Base-by-base conservation (phyloP, 495 filamentous ascomycete genomes). In the Xylaria curta region DNA sequence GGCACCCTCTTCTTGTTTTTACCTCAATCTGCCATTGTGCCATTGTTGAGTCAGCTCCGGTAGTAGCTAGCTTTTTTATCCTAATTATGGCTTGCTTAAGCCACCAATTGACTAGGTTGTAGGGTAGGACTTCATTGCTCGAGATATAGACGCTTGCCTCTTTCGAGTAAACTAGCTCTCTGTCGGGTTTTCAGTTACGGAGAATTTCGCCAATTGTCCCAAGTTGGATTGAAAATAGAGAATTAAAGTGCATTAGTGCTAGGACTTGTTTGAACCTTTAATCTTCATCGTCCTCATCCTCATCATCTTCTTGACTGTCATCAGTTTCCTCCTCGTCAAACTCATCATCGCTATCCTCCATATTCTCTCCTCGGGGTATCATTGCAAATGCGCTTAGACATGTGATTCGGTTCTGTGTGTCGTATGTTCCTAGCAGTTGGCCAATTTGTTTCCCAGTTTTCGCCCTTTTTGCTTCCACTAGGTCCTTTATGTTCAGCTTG, bases 311-410 rank as follows among this genome's bases (percentile, higher is more conserved):
- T 10, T 85, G 83, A 38, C 85, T 82, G 8, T 79, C 78, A 53
- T 78, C 78, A 31, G 79, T 81, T 46, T 87, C 85, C 4, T 81
- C 81, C 44, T 81, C 81, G 47, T 82, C 76, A 13, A 76, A 75
- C 10, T 82, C 83, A 75, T 86, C 85, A 66, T 87, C 86, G 69
- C 80, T 84, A 61, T 87, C 81, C 69, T 85, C 83, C 12, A 76
- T 79, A 21, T 82, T 85, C 60, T 84, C 82, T 10, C 84, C 81
- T 24, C 83, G 82, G 58, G 88, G 84, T 82, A 89, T 85, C 95
- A 98, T 97, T 70, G 93, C 83, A 79, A 97, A 98, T 54, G 92
- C 91, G 69, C 85, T 89, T 73, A 99, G 69, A 79, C 96, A 99
- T 13, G 95, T 99, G 71, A 99, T 94, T 60, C 96, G 87, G 78